These are phyloP conservation scores for Lactarius trivialis DNA, from an alignment of 768 basidiomycete species.

Conservation along the genomic window DNA sequence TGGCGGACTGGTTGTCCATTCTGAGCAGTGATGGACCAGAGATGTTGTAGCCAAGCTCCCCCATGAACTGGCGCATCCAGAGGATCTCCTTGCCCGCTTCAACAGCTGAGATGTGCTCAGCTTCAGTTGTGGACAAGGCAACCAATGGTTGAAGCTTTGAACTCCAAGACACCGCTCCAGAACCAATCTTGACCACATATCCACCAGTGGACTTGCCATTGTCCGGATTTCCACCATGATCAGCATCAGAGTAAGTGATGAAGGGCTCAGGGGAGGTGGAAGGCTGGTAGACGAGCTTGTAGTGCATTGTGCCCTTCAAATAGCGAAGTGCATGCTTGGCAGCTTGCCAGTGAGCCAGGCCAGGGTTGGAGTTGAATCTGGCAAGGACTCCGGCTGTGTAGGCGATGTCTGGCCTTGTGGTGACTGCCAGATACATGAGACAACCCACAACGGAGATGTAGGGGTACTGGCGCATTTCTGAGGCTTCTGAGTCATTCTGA, in stretches of 20 bases:
- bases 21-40: background rate
- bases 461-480: constrained; percentile 1
- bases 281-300: too few species aligned
- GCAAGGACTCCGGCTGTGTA: too few species aligned
- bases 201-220: constrained; percentile 4
- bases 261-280: background rate
- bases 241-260: constrained; percentile 7
- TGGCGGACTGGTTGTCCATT: background rate
- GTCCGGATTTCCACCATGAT: constrained; percentile 13
- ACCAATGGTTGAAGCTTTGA: too few species aligned
- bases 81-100: background rate
- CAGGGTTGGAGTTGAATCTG: too few species aligned
- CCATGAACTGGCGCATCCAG: background rate
- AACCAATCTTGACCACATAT: background rate
- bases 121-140: background rate
- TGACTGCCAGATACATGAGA: background rate
- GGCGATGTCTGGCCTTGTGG: background rate
- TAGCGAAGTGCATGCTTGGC: too few species aligned
- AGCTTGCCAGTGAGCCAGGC: too few species aligned
- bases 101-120: background rate
- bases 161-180: background rate
- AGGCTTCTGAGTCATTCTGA: background rate
- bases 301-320: too few species aligned
- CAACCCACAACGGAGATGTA: background rate
- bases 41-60: background rate